Base-by-base conservation (phyloP, 176 grass and related monocot genomes). In the Cenchrus americanus region DNA sequence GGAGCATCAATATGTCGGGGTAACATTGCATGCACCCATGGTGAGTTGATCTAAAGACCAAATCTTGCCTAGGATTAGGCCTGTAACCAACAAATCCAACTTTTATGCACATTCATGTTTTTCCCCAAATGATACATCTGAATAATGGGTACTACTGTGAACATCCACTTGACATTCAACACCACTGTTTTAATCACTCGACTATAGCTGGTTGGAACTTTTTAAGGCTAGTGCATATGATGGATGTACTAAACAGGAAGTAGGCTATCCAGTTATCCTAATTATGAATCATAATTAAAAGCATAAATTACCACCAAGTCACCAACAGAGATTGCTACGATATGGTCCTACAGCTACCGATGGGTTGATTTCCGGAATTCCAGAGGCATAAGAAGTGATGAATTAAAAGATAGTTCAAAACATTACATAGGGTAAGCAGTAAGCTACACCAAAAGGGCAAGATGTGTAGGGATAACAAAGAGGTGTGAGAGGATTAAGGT, bases 71-170 rank as follows among this genome's bases (percentile, higher is more conserved):
- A 47, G 51, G 42, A 18, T 32, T 37, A 73, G 19, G 69, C 42
- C 47, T 83, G 49, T 83, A 69, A 62, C 18, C 24, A 83, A 62
- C 18, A 21, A 71, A 57, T 61, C 22, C 67, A 71, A 37, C 13
- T 43, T 69, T 81, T 44, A 58, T 8, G 8, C 5, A 69, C 58
- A 69, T 24, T 43, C n/a, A 69, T 26, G 30, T 43, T 82, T 80
- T 2, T 48, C 9, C 49, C 17, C 17, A 18, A 18, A 60, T 47
- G 22, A 52, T 48, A 71, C 21, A 71, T 32, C 37, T 46, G 10
- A 43, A 69, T 70, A 49, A 9, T 42, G 40, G 19, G n/a, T 47
- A 54, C 51, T 81, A 30, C 26, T 19, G 9, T 46, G 57, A 42
- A 47, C 9, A 60, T 71, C 37, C 26, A 19, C 66, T 71, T 58